These are phyloP conservation scores for Xerocomus tenax DNA, from an alignment of 1,284 basidiomycete genomes.

Conservation along the genomic window DNA sequence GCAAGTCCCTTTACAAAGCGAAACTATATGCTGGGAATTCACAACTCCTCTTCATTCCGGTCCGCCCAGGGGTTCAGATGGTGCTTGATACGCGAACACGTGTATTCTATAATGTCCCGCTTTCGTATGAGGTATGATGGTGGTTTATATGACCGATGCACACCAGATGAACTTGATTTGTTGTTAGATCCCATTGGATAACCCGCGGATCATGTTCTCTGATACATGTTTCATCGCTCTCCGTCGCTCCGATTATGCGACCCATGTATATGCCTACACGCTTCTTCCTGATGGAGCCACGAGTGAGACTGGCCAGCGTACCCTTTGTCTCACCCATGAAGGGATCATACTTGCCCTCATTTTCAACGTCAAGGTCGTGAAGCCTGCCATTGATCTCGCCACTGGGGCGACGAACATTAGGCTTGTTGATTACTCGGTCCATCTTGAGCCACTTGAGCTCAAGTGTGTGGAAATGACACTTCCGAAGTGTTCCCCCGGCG, in stretches of 20 bases:
- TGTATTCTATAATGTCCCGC: not conserved
- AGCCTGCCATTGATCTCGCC: not conserved
- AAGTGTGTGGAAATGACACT: not conserved
- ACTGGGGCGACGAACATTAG: not conserved
- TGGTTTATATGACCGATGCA: not conserved
- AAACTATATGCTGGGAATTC: not conserved
- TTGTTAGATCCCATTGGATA: not conserved
- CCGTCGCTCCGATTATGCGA: not conserved
- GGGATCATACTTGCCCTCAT: not conserved
- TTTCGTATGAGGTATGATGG: not conserved
- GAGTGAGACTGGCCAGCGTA: not conserved
- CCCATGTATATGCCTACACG: not conserved
- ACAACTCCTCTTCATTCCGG: not conserved
- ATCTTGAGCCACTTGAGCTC: not conserved
- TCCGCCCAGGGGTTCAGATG: no score
- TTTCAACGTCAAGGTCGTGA: not conserved
- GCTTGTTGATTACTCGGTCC: not conserved
- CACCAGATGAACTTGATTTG: not conserved
- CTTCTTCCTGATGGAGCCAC: not conserved
- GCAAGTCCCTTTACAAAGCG: accelerated
- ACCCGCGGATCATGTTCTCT: not conserved
- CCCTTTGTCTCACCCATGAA: not conserved
- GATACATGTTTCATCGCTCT: not conserved
- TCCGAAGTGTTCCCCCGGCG: not conserved
- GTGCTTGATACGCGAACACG: not conserved